Base-by-base conservation (phyloP, 768 basidiomycete species). In the Hygrocybe coccinea region DNA sequence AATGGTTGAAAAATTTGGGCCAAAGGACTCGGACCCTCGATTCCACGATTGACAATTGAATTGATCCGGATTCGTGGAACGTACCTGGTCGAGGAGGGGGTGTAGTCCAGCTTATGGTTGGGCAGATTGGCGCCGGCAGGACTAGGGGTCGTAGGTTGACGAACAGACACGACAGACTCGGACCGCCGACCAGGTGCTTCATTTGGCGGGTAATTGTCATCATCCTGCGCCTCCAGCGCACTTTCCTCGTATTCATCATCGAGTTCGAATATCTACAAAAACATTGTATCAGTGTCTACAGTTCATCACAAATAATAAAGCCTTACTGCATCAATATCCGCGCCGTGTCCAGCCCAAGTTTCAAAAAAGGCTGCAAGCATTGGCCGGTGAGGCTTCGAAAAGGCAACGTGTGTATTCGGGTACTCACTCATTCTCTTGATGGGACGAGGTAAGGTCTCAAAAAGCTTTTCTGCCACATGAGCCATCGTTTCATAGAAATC, bases 1-100 rank as follows among this genome's bases (percentile, higher is more conserved):
- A 90, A 59, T 11, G 88, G 86, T 54, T 85, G 85, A 65, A 81
- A 91, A 12, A 89, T 74, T 64, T 89, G 87, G 1, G 87, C 87
- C 2, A 91, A 75, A 14, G 90, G 89, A 63, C 85, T 86, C 1
- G 68, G 60, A 15, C 63, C 57, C 17, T 76, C 75, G 3, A 64
- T 61, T 17, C 69, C 70, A 17, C 74, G 76, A 36, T 63, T 68
- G 47, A 81, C 57, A 4, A 77, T 53, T 2, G 83, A 80, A 54
- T 73, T 72, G 5, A 80, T 53, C 25, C 82, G 76, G 11, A 65
- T 59, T 45, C 80, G 74, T 9, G 72, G 66, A 49, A 62, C 56
- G 38, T 38, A 29, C 19, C 48, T 35, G 29, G 48, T 25, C 36
- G 56, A 10, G 61, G 60, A 25, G 60, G 48, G 14, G 36, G 56